Conservation (phyloP, 2,329 filamentous ascomycete species). For the Chaetothyriales sp. region DNA sequence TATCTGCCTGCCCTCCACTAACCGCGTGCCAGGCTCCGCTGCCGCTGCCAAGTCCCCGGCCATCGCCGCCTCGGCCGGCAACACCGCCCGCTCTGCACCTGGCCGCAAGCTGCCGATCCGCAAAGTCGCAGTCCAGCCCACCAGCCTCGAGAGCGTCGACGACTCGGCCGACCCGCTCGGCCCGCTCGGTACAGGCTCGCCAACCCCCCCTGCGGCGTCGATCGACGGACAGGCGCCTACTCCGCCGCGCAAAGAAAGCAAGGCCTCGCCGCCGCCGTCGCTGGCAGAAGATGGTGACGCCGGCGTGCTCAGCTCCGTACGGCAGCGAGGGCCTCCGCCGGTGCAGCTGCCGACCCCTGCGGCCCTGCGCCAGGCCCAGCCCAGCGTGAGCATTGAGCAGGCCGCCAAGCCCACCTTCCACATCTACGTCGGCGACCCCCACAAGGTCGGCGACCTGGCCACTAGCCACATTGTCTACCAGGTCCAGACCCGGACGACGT, state of each 20-base stretch:
- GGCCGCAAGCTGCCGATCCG: slow-evolving; percentile 39
- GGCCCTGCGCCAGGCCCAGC: slow-evolving; percentile 42
- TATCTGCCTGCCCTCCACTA: slow-evolving; percentile 8
- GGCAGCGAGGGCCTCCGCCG: slow-evolving; percentile 48
- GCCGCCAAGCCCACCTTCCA: slow-evolving; percentile 83
- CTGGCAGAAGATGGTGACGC: slow-evolving; percentile 56
- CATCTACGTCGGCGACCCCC: slow-evolving; percentile 87
- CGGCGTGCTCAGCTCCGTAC: slow-evolving; percentile 50
- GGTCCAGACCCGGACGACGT: slow-evolving; percentile 88
- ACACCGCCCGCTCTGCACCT: slow-evolving; percentile 34
- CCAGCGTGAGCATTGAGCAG: slow-evolving; percentile 83
- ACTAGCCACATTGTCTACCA: slow-evolving; percentile 97
- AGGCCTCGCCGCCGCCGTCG: slow-evolving; percentile 28
- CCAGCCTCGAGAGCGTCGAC: slow-evolving; percentile 49
- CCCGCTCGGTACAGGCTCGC: slow-evolving; percentile 36
- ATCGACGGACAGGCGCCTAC: slow-evolving; percentile 41
- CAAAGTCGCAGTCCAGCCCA: slow-evolving; percentile 47
- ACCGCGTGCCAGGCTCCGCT: slow-evolving; percentile 7
- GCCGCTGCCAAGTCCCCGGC: slow-evolving; percentile 16
- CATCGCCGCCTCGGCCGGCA: slow-evolving; percentile 24
- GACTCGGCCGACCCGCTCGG: slow-evolving; percentile 50
- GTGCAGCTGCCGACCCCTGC: slow-evolving; percentile 38
- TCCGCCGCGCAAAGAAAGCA: slow-evolving; percentile 46
- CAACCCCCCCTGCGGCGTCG: slow-evolving; percentile 20
- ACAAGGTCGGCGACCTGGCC: slow-evolving; percentile 93